A percentile compares a stretch with the other conserved stretches of the same genome.
Conservation (phyloP, 768 basidiomycete species). For the Leccinellum albellum region DNA sequence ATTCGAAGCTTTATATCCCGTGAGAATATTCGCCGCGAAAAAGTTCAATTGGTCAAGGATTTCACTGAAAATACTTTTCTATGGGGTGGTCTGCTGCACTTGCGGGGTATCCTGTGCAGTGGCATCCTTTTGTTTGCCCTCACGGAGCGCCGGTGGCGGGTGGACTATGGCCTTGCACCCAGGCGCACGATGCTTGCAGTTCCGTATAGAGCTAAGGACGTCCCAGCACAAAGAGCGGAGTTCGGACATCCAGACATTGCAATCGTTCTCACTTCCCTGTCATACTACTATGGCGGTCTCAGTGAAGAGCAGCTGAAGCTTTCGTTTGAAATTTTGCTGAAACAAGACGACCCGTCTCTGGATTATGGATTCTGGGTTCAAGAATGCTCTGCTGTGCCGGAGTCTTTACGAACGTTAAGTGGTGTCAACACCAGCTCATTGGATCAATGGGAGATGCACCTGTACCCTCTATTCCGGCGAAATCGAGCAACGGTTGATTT, state of each 20-base stretch:
- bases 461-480: not conserved
- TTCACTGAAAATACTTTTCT: not conserved
- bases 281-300: constrained; percentile 29
- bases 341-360: not conserved
- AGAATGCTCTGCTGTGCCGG: not conserved
- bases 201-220: constrained; percentile 36
- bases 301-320: not conserved
- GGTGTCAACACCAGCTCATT: constrained; percentile 3
- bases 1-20: constrained; percentile 9
- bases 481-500: constrained; percentile 5
- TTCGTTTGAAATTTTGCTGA: not conserved
- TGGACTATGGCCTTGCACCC: constrained; percentile 28
- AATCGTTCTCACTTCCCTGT: constrained; percentile 29
- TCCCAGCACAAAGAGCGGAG: constrained; percentile 27
- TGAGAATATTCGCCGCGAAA: not conserved
- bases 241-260: constrained; percentile 36
- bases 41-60: not conserved
- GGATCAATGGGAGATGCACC: constrained; percentile 1
- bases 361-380: constrained; percentile 3
- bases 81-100: constrained; percentile 1
- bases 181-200: constrained; percentile 27
- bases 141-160: constrained; percentile 30
- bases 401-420: not conserved
- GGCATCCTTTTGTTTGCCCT: constrained; percentile 25
- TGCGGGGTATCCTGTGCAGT: constrained; percentile 31